Conservation (phyloP, 805 yeast genomes). For the Diddensiella santjacobensis region DNA sequence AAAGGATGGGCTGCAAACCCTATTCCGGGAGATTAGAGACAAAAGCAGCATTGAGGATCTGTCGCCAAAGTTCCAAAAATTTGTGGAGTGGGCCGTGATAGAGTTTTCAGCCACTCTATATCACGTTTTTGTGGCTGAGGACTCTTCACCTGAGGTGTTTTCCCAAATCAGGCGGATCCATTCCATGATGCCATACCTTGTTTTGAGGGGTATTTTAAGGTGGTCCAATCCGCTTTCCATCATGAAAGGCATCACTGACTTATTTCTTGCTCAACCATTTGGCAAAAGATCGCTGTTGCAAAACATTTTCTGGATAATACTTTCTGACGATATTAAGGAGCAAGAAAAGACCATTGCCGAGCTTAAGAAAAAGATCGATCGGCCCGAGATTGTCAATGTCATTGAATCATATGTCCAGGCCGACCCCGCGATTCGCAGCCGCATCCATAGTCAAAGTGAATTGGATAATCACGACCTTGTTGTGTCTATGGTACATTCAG, state of each 20-base stretch:
- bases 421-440: conserved; percentile 26
- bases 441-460: conserved; percentile 34
- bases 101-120: conserved; percentile 82
- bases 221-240: conserved; percentile 86
- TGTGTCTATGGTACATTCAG: conserved; percentile 13
- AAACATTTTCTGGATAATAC: conserved; percentile 63
- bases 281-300: conserved; percentile 69
- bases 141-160: conserved; percentile 72
- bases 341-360: conserved; percentile 52
- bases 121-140: conserved; percentile 75
- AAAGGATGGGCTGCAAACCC: conserved; percentile 51
- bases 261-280: conserved; percentile 76
- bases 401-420: conserved; percentile 23
- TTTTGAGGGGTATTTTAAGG: conserved; percentile 71
- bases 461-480: conserved; percentile 27
- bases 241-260: conserved; percentile 71
- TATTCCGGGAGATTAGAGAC: conserved; percentile 64
- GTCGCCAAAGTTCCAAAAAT: conserved; percentile 62
- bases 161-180: conserved; percentile 70
- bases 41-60: conserved; percentile 51
- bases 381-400: conserved; percentile 23
- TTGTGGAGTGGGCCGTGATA: conserved; percentile 77
- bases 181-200: conserved; percentile 69
- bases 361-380: conserved; percentile 40
- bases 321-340: conserved; percentile 69